Evolutionary conservation across 768 basidiomycete species (phyloP).

Genomic region (Hygrocybe punicea): DNA sequence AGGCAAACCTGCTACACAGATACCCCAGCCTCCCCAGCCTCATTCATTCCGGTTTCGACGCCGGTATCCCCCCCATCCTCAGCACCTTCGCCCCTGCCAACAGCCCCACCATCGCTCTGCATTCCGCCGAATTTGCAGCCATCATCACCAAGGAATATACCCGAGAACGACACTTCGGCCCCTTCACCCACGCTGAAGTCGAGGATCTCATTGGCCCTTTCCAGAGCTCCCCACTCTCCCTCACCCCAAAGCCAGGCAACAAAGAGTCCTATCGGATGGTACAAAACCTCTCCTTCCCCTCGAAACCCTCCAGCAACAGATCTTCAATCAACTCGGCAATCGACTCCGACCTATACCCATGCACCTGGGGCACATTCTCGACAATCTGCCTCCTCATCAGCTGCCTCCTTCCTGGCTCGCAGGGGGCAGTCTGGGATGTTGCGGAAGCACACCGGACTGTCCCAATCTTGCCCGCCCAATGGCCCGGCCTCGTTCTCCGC

Average conservation of each 20-base stretch:
- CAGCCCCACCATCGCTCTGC: too few relatives aligned
- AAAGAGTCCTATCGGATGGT: slow-evolving; percentile 12
- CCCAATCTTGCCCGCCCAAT: slow-evolving; percentile 31
- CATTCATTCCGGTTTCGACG: too few relatives aligned
- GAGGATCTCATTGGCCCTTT: slow-evolving; percentile 12
- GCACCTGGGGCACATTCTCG: slow-evolving; percentile 31
- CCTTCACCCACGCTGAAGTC: not conserved
- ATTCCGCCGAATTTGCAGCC: too few relatives aligned
- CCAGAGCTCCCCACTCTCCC: slow-evolving; percentile 14
- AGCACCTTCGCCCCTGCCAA: too few relatives aligned
- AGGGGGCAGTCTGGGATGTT: slow-evolving; percentile 30
- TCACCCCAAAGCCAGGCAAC: slow-evolving; percentile 15
- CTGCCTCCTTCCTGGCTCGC: slow-evolving; percentile 27
- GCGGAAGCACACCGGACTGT: slow-evolving; percentile 33
- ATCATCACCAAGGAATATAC: too few relatives aligned
- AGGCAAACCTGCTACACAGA: too few relatives aligned
- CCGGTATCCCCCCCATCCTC: too few relatives aligned
- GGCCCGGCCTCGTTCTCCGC: slow-evolving; percentile 31
- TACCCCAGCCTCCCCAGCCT: too few relatives aligned
- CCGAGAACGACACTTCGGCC: too few relatives aligned
- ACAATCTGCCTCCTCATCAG: slow-evolving; percentile 17
- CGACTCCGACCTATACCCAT: slow-evolving; percentile 20
- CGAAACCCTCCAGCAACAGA: not conserved
- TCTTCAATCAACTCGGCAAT: slow-evolving; percentile 27
- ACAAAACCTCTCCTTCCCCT: slow-evolving; percentile 18